Percentiles rank a stretch among this genome's conserved stretches.
Conservation (phyloP, 2,329 filamentous ascomycete genomes). For the Drechslerella coelobrocha region DNA sequence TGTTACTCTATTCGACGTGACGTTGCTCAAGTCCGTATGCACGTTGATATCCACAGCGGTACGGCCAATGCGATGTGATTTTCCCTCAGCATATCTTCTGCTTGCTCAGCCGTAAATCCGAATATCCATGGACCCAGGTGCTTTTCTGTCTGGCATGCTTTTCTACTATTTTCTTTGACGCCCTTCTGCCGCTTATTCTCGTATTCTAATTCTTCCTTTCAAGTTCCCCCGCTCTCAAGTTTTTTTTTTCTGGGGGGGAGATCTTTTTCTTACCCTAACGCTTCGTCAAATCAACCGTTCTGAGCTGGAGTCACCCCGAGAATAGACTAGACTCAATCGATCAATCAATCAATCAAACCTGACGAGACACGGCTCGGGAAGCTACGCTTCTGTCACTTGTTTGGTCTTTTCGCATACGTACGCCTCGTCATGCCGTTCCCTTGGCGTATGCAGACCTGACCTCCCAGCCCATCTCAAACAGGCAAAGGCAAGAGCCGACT, state of each 20-base stretch:
- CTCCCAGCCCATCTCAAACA: background rate
- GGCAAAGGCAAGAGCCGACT: background rate
- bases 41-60: background rate
- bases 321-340: background rate
- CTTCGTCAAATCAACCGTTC: background rate
- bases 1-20: background rate
- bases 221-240: too few relatives aligned
- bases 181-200: background rate
- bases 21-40: background rate
- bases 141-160: background rate
- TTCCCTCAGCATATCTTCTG: background rate
- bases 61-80: conserved; percentile 3
- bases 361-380: conserved; percentile 5
- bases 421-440: conserved; percentile 1
- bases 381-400: conserved; percentile 5
- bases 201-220: background rate
- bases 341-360: background rate
- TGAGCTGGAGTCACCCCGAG: background rate
- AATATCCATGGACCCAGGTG: conserved; percentile 1
- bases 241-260: too few relatives aligned
- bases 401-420: background rate
- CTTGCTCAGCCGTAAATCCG: background rate
- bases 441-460: background rate
- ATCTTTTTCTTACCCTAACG: background rate
- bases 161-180: background rate